Percentiles rank a stretch among this genome's conserved stretches.
Conservation (phyloP, 768 basidiomycete species). For the Suillus subalutaceus region DNA sequence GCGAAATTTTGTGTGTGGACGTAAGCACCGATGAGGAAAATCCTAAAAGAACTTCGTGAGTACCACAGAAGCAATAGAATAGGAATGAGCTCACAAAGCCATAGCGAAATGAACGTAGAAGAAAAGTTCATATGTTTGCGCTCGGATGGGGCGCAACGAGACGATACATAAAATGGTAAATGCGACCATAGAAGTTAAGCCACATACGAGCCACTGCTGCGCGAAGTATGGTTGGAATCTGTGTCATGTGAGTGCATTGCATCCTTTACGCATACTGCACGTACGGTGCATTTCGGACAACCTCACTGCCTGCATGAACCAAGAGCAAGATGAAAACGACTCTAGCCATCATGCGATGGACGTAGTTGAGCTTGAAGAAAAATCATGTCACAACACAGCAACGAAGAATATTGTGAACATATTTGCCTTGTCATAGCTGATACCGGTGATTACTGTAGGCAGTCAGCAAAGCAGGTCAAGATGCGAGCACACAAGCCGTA, state of each 20-base stretch:
- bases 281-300: slow-evolving; percentile 18
- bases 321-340: slow-evolving; percentile 47
- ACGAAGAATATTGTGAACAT: slow-evolving; percentile 16
- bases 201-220: slow-evolving; percentile 25
- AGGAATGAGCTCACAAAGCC: slow-evolving; percentile 32
- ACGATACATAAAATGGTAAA: slow-evolving; percentile 45
- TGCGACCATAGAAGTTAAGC: slow-evolving; percentile 37
- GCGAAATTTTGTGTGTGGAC: slow-evolving; percentile 27
- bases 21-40: slow-evolving; percentile 35
- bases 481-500: slow-evolving; percentile 24
- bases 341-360: slow-evolving; percentile 50
- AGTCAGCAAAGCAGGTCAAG: not conserved
- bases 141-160: slow-evolving; percentile 50
- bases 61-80: not conserved
- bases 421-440: slow-evolving; percentile 50
- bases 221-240: slow-evolving; percentile 15
- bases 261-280: not conserved
- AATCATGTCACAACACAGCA: not conserved
- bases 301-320: slow-evolving; percentile 49
- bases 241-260: not conserved
- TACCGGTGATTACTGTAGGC: slow-evolving; percentile 50
- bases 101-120: slow-evolving; percentile 47
- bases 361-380: slow-evolving; percentile 31
- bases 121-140: slow-evolving; percentile 51
- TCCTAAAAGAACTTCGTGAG: slow-evolving; percentile 19